Base-by-base conservation (phyloP, 169 alveolate species). In the Toxoplasma gondii region DNA sequence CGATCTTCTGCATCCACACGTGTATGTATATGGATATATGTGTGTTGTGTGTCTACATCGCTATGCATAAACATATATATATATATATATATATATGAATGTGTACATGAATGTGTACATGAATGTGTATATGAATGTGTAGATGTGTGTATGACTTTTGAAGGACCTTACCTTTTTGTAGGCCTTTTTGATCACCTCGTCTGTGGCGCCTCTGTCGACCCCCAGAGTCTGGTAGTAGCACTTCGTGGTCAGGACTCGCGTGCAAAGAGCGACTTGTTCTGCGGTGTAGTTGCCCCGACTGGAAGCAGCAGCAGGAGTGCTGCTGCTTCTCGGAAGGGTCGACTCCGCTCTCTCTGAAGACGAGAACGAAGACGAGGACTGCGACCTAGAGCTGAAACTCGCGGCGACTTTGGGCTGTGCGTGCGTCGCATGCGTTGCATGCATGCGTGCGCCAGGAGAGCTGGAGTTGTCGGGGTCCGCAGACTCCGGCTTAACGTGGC, bases 211-310 rank as follows among this genome's bases (percentile, higher is more conserved):
- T 88, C 95, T 97, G 5, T 98, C 96, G 69, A 99, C 95, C 39
- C 99, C 99, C 83, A 98, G 96, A 31, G 98, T 97, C 93, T 98
- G 99, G 93, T 98, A 98, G 96, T 97, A 98, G 95, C 98, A 98
- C 96, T 96, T 96, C 80, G 98, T 96, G 70, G 96, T 96, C 45
- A 98, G 96, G 39, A 98, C 97, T 93, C 96, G 97, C 96, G 95
- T 98, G 95, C 95, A 96, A 87, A 88, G 95, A 82, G 67, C 97
- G 96, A 91, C 95, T 91, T 95, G 96, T 91, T 95, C 98, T 10
- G 96, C 93, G 45, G 96, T 95, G 93, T 95, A 96, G 43, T n/a
- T 83, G 17, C 78, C 80, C 53, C 94, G 49, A 38, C 29, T 91
- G 88, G 69, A 92, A 82, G 49, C 94, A 93, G 38, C 86, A 64